Percentiles rank a stretch among this genome's conserved stretches.
Evolutionary conservation across 2,329 filamentous ascomycete species (phyloP).

Genomic region (Sclerotinia nivalis): DNA sequence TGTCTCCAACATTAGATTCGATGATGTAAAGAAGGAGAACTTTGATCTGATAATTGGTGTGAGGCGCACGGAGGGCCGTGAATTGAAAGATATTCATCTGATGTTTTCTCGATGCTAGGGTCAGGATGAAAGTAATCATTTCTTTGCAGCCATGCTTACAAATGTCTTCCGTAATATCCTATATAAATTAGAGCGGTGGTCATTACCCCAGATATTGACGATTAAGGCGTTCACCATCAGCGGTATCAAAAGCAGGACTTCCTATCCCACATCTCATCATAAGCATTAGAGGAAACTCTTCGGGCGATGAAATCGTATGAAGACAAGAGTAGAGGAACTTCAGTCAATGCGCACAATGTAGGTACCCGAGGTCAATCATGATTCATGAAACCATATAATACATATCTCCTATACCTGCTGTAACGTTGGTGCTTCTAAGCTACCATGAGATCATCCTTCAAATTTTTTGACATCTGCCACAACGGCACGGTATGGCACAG

Average conservation of each 20-base stretch:
- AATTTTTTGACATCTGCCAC: constrained; percentile 6
- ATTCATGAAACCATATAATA: constrained; percentile 37
- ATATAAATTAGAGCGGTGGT: background rate
- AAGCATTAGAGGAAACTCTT: background rate
- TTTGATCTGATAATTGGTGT: background rate
- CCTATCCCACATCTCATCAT: background rate
- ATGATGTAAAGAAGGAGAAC: background rate
- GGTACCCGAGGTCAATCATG: constrained; percentile 27
- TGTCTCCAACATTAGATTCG: constrained; percentile 8
- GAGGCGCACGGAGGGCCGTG: too few species aligned
- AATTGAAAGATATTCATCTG: background rate
- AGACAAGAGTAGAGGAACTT: background rate
- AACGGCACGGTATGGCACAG: constrained; percentile 22
- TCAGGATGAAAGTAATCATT: background rate
- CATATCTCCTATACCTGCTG: constrained; percentile 12
- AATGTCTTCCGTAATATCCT: background rate
- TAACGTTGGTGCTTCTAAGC: constrained; percentile 33
- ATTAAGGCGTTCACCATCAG: background rate
- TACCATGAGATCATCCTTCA: background rate
- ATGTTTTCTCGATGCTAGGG: background rate
- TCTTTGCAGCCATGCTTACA: background rate
- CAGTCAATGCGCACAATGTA: background rate
- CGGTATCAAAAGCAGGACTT: background rate
- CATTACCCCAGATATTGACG: background rate
- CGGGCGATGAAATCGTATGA: background rate